These are phyloP conservation scores for Nannochloropsis gaditana DNA, from an alignment of 108 stramenopile genomes.

Conservation along the genomic window DNA sequence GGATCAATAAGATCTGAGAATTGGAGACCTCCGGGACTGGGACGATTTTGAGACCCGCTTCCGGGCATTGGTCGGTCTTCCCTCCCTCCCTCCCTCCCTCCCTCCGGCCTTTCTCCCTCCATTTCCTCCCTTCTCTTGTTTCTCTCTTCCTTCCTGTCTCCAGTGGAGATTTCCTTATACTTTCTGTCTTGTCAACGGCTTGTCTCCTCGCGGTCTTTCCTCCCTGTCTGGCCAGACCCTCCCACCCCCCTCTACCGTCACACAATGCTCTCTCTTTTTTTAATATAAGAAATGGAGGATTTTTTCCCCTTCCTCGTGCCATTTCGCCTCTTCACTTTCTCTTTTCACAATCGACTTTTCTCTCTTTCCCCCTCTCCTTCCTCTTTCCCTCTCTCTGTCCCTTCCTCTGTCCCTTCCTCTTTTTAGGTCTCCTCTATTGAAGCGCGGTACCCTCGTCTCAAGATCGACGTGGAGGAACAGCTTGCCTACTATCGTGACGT, in stretches of 20 bases:
- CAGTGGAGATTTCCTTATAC: neutral
- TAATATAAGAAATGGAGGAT: no score
- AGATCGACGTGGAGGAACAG: conserved; percentile 79
- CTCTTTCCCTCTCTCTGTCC: neutral
- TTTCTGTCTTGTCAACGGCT: neutral
- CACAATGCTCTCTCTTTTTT: no score
- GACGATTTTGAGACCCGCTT: conserved; percentile 73
- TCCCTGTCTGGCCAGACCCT: neutral
- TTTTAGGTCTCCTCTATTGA: neutral
- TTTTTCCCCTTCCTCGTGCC: no score
- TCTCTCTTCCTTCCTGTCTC: neutral
- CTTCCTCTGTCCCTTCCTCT: neutral
- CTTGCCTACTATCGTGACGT: conserved; percentile 76
- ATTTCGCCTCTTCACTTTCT: no score
- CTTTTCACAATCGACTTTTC: neutral
- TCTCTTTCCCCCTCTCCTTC: neutral
- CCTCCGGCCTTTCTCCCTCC: neutral
- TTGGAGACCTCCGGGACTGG: conserved; percentile 78
- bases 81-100: neutral
- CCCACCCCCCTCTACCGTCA: no score
- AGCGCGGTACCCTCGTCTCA: conserved; percentile 55
- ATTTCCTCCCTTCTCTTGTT: neutral
- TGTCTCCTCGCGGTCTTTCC: neutral
- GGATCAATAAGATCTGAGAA: no score
- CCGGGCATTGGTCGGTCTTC: conserved; percentile 62